Percentiles rank a stretch among this genome's conserved stretches.
Conservation (phyloP, 495 filamentous ascomycete genomes). For the Coniosporium apollinis region DNA sequence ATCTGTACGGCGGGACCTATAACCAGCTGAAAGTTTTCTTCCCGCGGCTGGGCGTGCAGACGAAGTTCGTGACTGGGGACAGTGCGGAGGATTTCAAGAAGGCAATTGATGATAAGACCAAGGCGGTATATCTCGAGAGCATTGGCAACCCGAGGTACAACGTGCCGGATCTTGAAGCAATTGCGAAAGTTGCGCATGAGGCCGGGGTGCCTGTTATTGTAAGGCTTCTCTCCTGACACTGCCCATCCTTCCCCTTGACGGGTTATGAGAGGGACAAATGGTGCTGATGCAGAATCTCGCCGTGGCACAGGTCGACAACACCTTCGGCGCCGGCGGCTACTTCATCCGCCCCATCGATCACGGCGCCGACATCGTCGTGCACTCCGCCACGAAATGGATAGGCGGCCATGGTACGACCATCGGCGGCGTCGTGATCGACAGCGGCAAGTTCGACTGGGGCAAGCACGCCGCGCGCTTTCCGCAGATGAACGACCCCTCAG, state of each 20-base stretch:
- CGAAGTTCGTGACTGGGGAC: slow-evolving; percentile 82
- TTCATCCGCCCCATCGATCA: slow-evolving; percentile 79
- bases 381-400: slow-evolving; percentile 97
- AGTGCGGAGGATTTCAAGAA: slow-evolving; percentile 65
- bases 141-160: slow-evolving; percentile 97
- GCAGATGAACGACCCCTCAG: slow-evolving; percentile 78
- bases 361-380: slow-evolving; percentile 81
- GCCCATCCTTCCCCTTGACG: neutral
- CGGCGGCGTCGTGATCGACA: slow-evolving; percentile 76
- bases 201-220: slow-evolving; percentile 50
- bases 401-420: slow-evolving; percentile 96
- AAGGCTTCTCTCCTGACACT: slow-evolving; percentile 24
- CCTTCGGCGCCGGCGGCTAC: slow-evolving; percentile 92
- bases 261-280: neutral
- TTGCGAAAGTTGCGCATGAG: slow-evolving; percentile 22
- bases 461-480: slow-evolving; percentile 78
- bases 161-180: slow-evolving; percentile 34
- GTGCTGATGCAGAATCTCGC: neutral
- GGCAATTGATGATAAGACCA: slow-evolving; percentile 88
- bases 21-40: slow-evolving; percentile 95
- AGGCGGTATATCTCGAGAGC: slow-evolving; percentile 87
- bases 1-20: slow-evolving; percentile 94
- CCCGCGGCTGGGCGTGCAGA: slow-evolving; percentile 69
- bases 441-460: slow-evolving; percentile 95
- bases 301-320: slow-evolving; percentile 63